phyloP scores from a whole-genome alignment of 768 basidiomycete species.

The Leccinum disarticulatum region DNA sequence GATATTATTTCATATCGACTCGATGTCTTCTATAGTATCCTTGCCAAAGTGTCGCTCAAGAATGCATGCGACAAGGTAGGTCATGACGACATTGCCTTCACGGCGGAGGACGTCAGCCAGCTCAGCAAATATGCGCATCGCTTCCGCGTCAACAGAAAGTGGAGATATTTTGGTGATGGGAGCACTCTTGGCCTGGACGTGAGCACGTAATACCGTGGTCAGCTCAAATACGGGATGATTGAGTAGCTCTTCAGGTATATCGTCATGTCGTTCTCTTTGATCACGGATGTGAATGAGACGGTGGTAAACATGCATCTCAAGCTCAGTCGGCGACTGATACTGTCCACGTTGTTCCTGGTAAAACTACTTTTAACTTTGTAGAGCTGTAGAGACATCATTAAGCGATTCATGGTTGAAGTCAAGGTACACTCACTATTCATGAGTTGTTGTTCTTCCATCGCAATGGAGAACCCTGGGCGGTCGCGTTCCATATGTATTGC shows the following conservation, averaged over 20 bases:
- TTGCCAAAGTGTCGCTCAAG: slow-evolving; percentile 83
- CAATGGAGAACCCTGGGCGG: slow-evolving; percentile 53
- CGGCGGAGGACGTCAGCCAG: slow-evolving; percentile 62
- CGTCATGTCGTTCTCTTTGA: slow-evolving; percentile 72
- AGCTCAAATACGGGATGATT: slow-evolving; percentile 76
- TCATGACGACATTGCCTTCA: slow-evolving; percentile 66
- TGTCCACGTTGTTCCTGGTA: slow-evolving; percentile 78
- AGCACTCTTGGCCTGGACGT: slow-evolving; percentile 77
- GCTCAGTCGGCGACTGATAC: slow-evolving; percentile 76
- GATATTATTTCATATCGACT: slow-evolving; percentile 57
- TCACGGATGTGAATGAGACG: slow-evolving; percentile 89
- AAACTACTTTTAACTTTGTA: slow-evolving; percentile 91
- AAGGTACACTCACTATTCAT: slow-evolving; percentile 72
- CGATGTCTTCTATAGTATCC: slow-evolving; percentile 76
- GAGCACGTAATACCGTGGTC: slow-evolving; percentile 76
- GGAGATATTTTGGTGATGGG: slow-evolving; percentile 69
- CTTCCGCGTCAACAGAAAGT: slow-evolving; percentile 60
- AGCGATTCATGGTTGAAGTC: not conserved
- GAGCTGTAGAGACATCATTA: slow-evolving; percentile 49
- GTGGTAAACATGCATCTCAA: slow-evolving; percentile 96
- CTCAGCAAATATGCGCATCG: slow-evolving; percentile 63
- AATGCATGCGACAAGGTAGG: slow-evolving; percentile 88
- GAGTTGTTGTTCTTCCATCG: slow-evolving; percentile 83
- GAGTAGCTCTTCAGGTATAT: slow-evolving; percentile 65
- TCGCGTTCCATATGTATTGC: slow-evolving; percentile 69